Percentiles rank a stretch among this genome's conserved stretches.
Evolutionary conservation across 2,329 filamentous ascomycete species (phyloP).

Genomic region (Bipolaris gigantea): DNA sequence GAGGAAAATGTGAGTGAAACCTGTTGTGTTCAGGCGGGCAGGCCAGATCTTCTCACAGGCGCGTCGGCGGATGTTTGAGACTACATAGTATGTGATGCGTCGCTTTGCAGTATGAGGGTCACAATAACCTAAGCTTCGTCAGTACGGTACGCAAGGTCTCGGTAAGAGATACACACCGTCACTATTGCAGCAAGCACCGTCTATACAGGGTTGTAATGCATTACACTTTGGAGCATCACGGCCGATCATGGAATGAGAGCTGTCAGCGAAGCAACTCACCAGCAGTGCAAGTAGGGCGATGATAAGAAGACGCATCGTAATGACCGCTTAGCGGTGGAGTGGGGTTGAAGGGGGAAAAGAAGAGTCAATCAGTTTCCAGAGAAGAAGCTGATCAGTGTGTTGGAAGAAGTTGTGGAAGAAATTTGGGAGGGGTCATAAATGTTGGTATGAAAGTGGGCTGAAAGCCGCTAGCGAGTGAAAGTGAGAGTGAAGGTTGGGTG

Average conservation of each 20-base stretch:
- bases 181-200: no score
- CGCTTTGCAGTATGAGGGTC: no score
- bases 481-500: background rate
- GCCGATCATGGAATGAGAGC: background rate
- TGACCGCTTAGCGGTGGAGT: background rate
- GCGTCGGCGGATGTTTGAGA: no score
- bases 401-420: background rate
- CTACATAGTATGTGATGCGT: no score
- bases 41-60: no score
- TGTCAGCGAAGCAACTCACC: background rate
- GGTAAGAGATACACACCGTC: no score
- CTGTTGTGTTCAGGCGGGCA: no score
- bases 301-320: background rate
- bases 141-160: no score
- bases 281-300: background rate
- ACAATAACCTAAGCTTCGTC: no score
- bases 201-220: background rate
- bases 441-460: background rate
- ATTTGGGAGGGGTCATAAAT: background rate
- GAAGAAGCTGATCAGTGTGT: background rate
- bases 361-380: background rate
- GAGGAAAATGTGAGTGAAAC: no score
- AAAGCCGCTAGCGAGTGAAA: background rate
- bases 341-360: background rate
- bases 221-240: constrained; percentile 2